These are phyloP conservation scores for Neonectria sp. DNA, from an alignment of 2,329 filamentous ascomycete genomes.

Conservation along the genomic window DNA sequence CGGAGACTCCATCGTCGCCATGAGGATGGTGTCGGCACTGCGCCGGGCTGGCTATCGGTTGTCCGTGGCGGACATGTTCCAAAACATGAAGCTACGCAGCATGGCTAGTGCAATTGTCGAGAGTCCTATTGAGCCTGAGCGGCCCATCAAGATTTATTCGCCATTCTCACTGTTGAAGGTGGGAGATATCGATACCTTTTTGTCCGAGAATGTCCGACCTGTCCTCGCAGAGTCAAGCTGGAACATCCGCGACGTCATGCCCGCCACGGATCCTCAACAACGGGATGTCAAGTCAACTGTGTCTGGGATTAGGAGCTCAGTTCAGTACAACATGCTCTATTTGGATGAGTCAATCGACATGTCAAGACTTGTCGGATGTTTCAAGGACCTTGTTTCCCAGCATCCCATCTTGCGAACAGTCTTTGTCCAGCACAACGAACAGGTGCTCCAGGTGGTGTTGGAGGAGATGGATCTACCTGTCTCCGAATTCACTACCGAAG, in stretches of 20 bases:
- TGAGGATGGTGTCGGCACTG: conserved; percentile 47
- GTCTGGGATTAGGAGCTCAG: conserved; percentile 39
- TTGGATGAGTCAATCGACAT: conserved; percentile 43
- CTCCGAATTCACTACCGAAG: conserved; percentile 25
- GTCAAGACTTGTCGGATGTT: conserved; percentile 35
- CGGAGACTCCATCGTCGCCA: conserved; percentile 46
- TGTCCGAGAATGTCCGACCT: conserved; percentile 33
- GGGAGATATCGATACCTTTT: conserved; percentile 36
- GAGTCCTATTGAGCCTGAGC: conserved; percentile 6
- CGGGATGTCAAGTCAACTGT: conserved; percentile 43
- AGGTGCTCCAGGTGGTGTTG: conserved; percentile 42
- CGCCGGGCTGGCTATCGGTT: conserved; percentile 42
- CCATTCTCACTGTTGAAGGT: conserved; percentile 41
- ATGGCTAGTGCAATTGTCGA: conserved; percentile 42
- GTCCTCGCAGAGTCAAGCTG: conserved; percentile 38
- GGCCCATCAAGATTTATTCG: conserved; percentile 31
- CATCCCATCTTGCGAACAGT: conserved; percentile 47
- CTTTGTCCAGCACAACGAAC: conserved; percentile 37
- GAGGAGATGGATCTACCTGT: conserved; percentile 35
- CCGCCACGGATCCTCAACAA: conserved; percentile 41
- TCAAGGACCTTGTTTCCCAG: conserved; percentile 41
- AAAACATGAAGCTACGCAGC: conserved; percentile 46
- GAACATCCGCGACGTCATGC: conserved; percentile 42
- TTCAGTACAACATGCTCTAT: conserved; percentile 50
- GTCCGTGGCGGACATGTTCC: conserved; percentile 48